These are phyloP conservation scores for Penicillium sp. DNA, from an alignment of 2,329 filamentous ascomycete genomes.

Conservation along the genomic window DNA sequence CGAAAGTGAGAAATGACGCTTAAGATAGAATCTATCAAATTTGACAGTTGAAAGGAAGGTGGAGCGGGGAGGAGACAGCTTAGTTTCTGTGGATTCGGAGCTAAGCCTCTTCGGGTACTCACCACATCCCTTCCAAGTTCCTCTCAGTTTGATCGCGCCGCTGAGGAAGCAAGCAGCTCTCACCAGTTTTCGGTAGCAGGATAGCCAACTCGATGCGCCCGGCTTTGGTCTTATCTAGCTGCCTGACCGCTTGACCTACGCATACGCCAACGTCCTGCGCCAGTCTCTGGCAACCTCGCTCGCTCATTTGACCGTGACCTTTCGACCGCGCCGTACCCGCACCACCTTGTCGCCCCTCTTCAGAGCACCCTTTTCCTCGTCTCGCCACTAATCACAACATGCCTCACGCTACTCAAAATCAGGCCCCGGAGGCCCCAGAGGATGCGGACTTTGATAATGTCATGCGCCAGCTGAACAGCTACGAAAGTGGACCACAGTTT, in stretches of 20 bases:
- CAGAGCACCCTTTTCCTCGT: background rate
- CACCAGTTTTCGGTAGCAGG: background rate
- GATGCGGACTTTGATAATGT: slow-evolving; percentile 46
- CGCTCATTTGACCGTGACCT: background rate
- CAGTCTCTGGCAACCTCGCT: background rate
- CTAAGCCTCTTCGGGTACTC: slow-evolving; percentile 1
- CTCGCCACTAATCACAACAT: slow-evolving; percentile 26
- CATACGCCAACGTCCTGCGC: background rate
- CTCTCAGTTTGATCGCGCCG: background rate
- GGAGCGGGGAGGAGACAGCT: background rate
- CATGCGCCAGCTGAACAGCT: slow-evolving; percentile 46
- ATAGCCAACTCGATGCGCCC: slow-evolving; percentile 11
- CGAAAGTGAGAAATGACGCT: background rate
- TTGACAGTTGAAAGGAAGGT: background rate
- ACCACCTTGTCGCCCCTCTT: background rate
- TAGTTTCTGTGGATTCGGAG: background rate
- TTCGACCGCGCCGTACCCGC: slow-evolving; percentile 1
- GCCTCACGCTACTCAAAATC: slow-evolving; percentile 42
- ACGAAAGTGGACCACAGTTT: slow-evolving; percentile 36
- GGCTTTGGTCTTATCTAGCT: slow-evolving; percentile 5
- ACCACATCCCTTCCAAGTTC: slow-evolving; percentile 3
- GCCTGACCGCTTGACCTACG: slow-evolving; percentile 12
- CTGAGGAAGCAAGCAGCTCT: background rate
- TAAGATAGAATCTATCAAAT: background rate
- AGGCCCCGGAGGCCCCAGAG: slow-evolving; percentile 33